A percentile compares a stretch with the other conserved stretches of the same genome.
phyloP scores from a whole-genome alignment of 352 stramenopile genomes.

The Phytophthora kernoviae region DNA sequence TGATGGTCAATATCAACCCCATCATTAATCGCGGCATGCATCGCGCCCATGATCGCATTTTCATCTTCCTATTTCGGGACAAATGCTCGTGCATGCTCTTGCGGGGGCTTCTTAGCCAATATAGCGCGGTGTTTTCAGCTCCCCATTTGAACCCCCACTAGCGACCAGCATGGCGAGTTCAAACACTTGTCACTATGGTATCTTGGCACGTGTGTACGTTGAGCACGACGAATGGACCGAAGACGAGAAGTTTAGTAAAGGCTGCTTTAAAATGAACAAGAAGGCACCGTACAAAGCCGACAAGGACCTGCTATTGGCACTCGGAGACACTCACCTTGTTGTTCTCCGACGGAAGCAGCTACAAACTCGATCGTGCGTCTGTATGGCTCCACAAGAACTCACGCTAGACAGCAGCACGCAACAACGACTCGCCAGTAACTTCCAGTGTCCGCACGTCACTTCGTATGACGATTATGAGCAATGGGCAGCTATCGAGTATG shows the following conservation, averaged over 20 bases:
- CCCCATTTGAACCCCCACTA: background rate
- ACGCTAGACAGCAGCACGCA: slow-evolving; percentile 27
- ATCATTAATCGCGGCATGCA: too few relatives aligned
- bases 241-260: slow-evolving; percentile 24
- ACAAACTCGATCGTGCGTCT: slow-evolving; percentile 22
- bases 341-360: slow-evolving; percentile 25
- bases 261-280: slow-evolving; percentile 29
- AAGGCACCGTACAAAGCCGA: slow-evolving; percentile 25
- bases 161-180: slow-evolving; percentile 10
- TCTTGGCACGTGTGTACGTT: slow-evolving; percentile 27
- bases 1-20: too few relatives aligned
- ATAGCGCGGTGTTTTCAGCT: background rate
- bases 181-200: slow-evolving; percentile 22
- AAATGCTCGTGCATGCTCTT: too few relatives aligned
- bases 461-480: slow-evolving; percentile 39
- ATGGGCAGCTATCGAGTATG: slow-evolving; percentile 30
- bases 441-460: slow-evolving; percentile 46
- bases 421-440: slow-evolving; percentile 30
- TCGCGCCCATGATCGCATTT: too few relatives aligned
- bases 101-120: slow-evolving; percentile 1
- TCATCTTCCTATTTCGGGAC: slow-evolving; percentile 21
- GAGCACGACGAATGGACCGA: slow-evolving; percentile 27
- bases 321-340: slow-evolving; percentile 27
- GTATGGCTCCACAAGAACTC: slow-evolving; percentile 28
- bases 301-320: slow-evolving; percentile 34